These are phyloP conservation scores for Rauvolfia tetraphylla DNA, from an alignment of 257 asterid species.

Conservation along the genomic window DNA sequence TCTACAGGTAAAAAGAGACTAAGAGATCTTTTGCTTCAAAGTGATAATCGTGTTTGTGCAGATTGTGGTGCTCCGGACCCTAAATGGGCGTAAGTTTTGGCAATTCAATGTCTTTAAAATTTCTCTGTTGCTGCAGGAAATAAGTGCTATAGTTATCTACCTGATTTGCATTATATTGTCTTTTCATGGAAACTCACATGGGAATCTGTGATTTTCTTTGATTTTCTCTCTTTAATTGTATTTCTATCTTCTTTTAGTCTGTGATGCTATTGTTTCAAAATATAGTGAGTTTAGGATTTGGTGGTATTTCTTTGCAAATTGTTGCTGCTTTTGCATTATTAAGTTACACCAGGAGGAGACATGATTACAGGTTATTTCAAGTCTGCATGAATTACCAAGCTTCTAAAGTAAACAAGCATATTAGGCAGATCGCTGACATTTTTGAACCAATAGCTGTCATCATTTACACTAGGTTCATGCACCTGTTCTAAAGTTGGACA, in stretches of 20 bases:
- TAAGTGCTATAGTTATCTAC: neutral
- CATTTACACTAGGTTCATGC: neutral
- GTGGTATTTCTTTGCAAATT: neutral
- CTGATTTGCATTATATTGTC: neutral
- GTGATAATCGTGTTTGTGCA: constrained; percentile 83
- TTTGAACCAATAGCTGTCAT: neutral
- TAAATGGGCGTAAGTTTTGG: constrained; percentile 96
- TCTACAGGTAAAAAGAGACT: constrained; percentile 68
- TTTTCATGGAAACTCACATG: neutral
- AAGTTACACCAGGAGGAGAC: neutral
- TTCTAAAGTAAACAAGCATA: neutral
- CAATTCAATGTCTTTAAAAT: constrained; percentile 7
- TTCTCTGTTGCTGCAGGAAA: neutral
- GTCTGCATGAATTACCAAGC: neutral
- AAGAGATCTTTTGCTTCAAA: constrained; percentile 73
- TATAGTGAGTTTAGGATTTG: neutral
- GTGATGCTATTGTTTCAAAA: neutral
- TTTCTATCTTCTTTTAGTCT: neutral
- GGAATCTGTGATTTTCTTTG: neutral
- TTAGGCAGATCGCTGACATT: neutral
- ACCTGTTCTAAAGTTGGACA: neutral
- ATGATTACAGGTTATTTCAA: neutral
- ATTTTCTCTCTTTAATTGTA: neutral
- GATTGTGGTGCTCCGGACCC: constrained; percentile 97
- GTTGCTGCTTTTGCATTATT: neutral